Base-by-base conservation (phyloP, 2,329 filamentous ascomycete genomes). In the Helotiales sp. region DNA sequence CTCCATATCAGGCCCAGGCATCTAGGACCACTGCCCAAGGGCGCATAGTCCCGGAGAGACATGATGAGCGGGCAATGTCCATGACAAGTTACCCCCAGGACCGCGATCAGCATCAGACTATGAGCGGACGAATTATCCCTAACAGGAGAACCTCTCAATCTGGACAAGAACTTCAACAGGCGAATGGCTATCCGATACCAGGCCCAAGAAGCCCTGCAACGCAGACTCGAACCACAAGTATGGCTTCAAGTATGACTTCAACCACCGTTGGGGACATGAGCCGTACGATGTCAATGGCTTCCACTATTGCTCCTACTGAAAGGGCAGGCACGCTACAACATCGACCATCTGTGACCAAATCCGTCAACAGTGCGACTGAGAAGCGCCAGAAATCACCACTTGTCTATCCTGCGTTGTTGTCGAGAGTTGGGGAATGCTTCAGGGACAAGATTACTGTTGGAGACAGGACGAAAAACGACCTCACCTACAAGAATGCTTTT, bases 401-500 rank as follows among this genome's bases (percentile, higher is more conserved):
- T 22, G 95, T 98, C 1, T 98, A 99, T 77, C 96, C 96, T 26
- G 96, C 96, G 40, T 82, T 98, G 55, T 83, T 99, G 22, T 98
- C 96, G n/a, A 89, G 92, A 63, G 96, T 99, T 4, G 94, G 92
- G 49, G 92, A 96, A 75, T 93, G 93, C 64, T 98, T 99, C 80
- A 89, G 93, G 61, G 93, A 96, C 74, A 91, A 95, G 78, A 93
- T 99, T 58, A 87, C 90, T 26, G 86, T 94, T 26, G 90, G 91
- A 62, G 96, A 98, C 76, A 89, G 94, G 70, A 93, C 93, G 71
- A 99, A 99, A 85, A 97, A 99, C 83, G 95, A 95, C 64, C 84
- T 99, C 69, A 93, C 95, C 2, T 99, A 99, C 82, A 97, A 97
- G 79, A 97, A 96, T 80, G 93, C 95, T 2, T 99, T 99, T 78